Conservation (phyloP, 306 rosid species). For the Echinosophora koreensis region DNA sequence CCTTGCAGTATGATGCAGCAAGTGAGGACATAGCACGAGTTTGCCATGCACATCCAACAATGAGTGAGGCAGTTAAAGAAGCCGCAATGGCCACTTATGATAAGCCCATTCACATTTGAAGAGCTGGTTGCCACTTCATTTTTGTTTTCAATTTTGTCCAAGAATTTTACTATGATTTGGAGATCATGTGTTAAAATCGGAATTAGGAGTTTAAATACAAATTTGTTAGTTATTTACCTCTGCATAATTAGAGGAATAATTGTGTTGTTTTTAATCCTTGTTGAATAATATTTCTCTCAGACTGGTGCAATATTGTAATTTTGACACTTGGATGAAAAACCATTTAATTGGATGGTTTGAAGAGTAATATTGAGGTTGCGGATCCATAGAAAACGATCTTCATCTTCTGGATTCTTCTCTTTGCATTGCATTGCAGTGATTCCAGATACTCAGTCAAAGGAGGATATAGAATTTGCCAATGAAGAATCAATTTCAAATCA, state of each 20-base stretch:
- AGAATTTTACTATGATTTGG: slow-evolving; percentile 48
- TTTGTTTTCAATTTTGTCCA: slow-evolving; percentile 45
- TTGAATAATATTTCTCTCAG: slow-evolving; percentile 44
- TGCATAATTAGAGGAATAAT: slow-evolving; percentile 35
- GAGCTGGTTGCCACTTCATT: neutral
- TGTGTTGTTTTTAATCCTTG: slow-evolving; percentile 31
- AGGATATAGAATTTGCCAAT: neutral
- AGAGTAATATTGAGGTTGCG: neutral
- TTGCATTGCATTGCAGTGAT: neutral
- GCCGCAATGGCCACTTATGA: slow-evolving; percentile 80
- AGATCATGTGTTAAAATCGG: slow-evolving; percentile 44
- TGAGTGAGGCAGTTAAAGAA: slow-evolving; percentile 85
- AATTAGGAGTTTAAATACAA: slow-evolving; percentile 45
- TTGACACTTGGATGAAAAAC: neutral
- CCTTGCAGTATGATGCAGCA: slow-evolving; percentile 74
- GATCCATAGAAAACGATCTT: neutral
- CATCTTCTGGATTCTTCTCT: neutral
- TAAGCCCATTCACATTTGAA: slow-evolving; percentile 73
- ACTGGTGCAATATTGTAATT: neutral
- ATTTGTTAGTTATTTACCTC: slow-evolving; percentile 31
- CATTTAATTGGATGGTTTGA: neutral
- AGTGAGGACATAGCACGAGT: slow-evolving; percentile 82
- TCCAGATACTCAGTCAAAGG: neutral
- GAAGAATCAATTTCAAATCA: no score
- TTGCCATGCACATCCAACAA: slow-evolving; percentile 80